Conservation (phyloP, 306 rosid genomes). For the Cucumis hystrix region DNA sequence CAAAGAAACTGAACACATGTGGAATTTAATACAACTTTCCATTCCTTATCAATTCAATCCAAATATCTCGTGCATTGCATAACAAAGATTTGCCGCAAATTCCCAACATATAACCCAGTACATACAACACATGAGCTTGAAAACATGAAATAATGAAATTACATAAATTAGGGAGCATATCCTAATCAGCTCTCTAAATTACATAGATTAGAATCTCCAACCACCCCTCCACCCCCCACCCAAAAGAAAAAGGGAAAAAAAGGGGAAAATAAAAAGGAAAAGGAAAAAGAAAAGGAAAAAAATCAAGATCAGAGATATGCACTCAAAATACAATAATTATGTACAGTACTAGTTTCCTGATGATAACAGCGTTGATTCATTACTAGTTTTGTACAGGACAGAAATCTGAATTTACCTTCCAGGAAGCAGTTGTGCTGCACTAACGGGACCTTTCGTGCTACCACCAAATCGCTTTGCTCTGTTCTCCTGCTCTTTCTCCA, state of each 20-base stretch:
- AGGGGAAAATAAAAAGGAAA: too few species aligned
- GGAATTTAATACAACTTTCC: neutral
- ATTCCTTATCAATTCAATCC: neutral
- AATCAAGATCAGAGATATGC: neutral
- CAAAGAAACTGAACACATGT: neutral
- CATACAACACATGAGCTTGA: neutral
- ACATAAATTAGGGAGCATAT: neutral
- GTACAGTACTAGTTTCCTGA: neutral
- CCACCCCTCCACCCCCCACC: neutral
- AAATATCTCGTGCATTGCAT: neutral
- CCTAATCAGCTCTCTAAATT: neutral
- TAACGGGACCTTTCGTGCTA: constrained; percentile 49
- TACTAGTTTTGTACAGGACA: neutral
- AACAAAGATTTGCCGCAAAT: neutral
- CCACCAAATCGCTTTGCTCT: constrained; percentile 78
- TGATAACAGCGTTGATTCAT: neutral
- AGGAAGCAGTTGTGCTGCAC: constrained; percentile 71
- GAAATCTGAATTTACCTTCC: constrained; percentile 50
- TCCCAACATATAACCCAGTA: neutral
- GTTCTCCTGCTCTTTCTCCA: constrained; percentile 84
- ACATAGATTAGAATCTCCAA: neutral
- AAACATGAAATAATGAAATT: neutral
- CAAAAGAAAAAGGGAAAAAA: too few species aligned
- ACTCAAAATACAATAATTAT: neutral
- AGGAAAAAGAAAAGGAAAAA: neutral